Conservation (phyloP, 2,329 filamentous ascomycete species). For the Aphanocladium album region DNA sequence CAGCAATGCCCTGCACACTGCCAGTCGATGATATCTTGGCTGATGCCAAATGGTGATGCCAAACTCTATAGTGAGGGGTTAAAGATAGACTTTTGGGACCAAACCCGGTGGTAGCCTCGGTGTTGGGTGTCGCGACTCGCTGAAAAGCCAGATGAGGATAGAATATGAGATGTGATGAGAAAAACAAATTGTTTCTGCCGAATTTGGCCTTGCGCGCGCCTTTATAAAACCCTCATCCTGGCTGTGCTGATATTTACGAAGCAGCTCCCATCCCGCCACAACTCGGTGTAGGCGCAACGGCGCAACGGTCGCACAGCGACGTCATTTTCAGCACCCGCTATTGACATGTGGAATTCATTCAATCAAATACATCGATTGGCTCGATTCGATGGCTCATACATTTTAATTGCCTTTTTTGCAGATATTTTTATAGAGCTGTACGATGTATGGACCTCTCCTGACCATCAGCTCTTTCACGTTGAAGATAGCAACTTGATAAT, state of each 20-base stretch:
- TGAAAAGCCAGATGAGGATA: not conserved
- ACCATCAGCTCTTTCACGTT: too few relatives aligned
- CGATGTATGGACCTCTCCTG: too few relatives aligned
- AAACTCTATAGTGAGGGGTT: slow-evolving; percentile 5
- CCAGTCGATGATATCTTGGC: not conserved
- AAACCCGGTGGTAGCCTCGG: not conserved
- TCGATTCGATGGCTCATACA: too few relatives aligned
- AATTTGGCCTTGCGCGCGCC: not conserved
- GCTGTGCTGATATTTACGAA: slow-evolving; percentile 34
- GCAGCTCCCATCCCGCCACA: slow-evolving; percentile 30
- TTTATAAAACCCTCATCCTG: not conserved
- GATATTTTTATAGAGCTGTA: too few relatives aligned
- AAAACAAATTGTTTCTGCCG: not conserved
- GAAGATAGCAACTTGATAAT: too few relatives aligned
- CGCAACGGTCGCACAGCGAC: not conserved
- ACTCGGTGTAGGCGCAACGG: not conserved
- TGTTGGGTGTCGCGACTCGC: not conserved
- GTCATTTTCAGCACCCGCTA: not conserved
- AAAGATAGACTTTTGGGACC: not conserved
- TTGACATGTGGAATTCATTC: not conserved
- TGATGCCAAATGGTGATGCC: not conserved
- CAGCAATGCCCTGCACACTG: too few relatives aligned
- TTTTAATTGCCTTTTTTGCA: too few relatives aligned
- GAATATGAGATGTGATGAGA: not conserved
- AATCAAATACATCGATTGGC: too few relatives aligned